phyloP scores from a whole-genome alignment of 345 rosid genomes.

The Aquilaria sinensis region DNA sequence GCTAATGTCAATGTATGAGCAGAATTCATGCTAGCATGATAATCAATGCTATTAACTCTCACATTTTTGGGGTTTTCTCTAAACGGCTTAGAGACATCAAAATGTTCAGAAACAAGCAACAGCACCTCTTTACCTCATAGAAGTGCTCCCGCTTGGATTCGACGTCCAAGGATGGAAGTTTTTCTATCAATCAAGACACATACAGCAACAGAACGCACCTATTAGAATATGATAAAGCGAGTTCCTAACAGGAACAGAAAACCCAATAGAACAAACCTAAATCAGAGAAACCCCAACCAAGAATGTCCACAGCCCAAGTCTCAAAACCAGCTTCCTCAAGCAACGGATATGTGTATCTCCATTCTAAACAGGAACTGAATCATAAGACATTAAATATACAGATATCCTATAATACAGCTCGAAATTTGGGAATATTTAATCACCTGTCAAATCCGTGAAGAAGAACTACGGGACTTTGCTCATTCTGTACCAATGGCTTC shows the following conservation, averaged over 20 bases:
- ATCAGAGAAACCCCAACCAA: conserved; percentile 98
- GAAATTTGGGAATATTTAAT: background rate
- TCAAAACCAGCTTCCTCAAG: conserved; percentile 91
- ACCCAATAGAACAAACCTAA: conserved; percentile 39
- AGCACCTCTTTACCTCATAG: conserved; percentile 46
- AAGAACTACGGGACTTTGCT: conserved; percentile 64
- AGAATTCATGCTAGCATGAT: too few relatives aligned
- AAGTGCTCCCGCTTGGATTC: conserved; percentile 69
- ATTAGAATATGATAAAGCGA: background rate
- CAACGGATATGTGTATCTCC: conserved; percentile 77
- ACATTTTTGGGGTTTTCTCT: too few relatives aligned
- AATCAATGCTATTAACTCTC: too few relatives aligned
- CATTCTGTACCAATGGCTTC: conserved; percentile 46
- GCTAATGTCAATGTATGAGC: too few relatives aligned
- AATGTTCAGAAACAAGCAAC: too few relatives aligned
- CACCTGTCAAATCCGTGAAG: conserved; percentile 96
- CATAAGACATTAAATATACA: conserved; percentile 18
- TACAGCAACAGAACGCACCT: background rate
- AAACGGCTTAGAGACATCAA: too few relatives aligned
- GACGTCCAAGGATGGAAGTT: conserved; percentile 57
- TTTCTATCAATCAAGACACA: conserved; percentile 29
- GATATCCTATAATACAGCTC: background rate
- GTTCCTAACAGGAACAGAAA: background rate
- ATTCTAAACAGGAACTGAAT: conserved; percentile 91
- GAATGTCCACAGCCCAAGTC: conserved; percentile 89